These are phyloP conservation scores for Botrytis hyacinthi DNA, from an alignment of 2,329 filamentous ascomycete genomes.

Conservation along the genomic window DNA sequence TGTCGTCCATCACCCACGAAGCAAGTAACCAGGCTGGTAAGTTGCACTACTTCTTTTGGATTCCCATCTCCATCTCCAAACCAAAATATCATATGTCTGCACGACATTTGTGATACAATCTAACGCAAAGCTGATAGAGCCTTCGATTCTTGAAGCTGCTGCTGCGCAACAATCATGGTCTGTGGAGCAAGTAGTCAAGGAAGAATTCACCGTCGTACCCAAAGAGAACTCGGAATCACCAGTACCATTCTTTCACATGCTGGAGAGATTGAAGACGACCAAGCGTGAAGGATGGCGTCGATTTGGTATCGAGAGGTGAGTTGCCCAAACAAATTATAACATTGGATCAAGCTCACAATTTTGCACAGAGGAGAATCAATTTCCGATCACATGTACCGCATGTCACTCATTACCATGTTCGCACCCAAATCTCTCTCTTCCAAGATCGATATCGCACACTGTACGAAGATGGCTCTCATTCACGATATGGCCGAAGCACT, in stretches of 20 bases:
- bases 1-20: neutral
- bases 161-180: constrained; percentile 45
- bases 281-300: constrained; percentile 95
- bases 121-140: constrained; percentile 9
- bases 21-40: constrained; percentile 1
- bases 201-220: constrained; percentile 58
- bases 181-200: constrained; percentile 59
- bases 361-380: constrained; percentile 75
- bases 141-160: neutral
- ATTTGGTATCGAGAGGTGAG: constrained; percentile 68
- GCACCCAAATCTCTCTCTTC: constrained; percentile 72
- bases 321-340: neutral
- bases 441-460: constrained; percentile 73
- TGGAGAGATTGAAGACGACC: constrained; percentile 92
- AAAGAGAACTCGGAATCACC: constrained; percentile 66
- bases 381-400: constrained; percentile 98
- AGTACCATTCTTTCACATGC: constrained; percentile 88
- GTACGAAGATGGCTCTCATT: constrained; percentile 91
- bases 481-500: constrained; percentile 97
- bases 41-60: neutral
- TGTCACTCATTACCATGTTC: constrained; percentile 94
- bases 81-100: neutral
- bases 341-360: neutral
- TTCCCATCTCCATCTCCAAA: neutral
- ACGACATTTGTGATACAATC: neutral